phyloP scores from a whole-genome alignment of 2,329 filamentous ascomycete species.

The Scorias spongiosa region DNA sequence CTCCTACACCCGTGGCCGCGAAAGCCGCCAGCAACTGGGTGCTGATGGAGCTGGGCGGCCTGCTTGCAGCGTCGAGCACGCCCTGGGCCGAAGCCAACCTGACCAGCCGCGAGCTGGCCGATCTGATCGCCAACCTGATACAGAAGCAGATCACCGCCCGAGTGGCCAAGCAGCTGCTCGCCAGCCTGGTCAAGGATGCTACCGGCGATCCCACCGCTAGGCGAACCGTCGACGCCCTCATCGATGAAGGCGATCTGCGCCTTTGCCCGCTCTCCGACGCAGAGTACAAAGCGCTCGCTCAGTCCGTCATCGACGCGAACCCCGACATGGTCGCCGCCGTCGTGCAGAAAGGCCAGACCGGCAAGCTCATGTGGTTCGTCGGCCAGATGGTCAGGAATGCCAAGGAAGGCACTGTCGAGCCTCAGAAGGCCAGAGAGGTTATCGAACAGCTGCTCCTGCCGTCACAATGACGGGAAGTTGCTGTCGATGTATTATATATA shows the following conservation, averaged over 20 bases:
- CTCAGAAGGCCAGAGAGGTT: conserved; percentile 40
- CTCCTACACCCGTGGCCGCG: background rate
- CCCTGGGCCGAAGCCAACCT: conserved; percentile 29
- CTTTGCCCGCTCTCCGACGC: conserved; percentile 39
- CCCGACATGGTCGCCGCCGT: conserved; percentile 45
- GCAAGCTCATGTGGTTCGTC: conserved; percentile 54
- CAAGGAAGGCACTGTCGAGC: conserved; percentile 46
- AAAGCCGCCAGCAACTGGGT: conserved; percentile 46
- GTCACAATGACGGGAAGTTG: no score
- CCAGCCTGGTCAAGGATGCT: conserved; percentile 35
- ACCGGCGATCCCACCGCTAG: conserved; percentile 14
- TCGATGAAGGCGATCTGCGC: conserved; percentile 41
- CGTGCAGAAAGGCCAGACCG: conserved; percentile 40
- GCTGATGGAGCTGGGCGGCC: conserved; percentile 36
- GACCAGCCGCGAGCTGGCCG: conserved; percentile 24
- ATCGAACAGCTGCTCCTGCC: conserved; percentile 32
- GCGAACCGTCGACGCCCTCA: conserved; percentile 33
- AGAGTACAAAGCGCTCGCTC: conserved; percentile 42
- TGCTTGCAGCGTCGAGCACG: conserved; percentile 23
- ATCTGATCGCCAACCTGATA: conserved; percentile 27
- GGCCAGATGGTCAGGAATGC: conserved; percentile 52
- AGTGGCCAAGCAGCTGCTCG: conserved; percentile 46
- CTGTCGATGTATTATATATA: no score
- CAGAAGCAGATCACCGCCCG: conserved; percentile 34
- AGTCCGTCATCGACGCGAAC: conserved; percentile 38